phyloP scores from a whole-genome alignment of 2,329 filamentous ascomycete species.

The Claviceps fusiformis region DNA sequence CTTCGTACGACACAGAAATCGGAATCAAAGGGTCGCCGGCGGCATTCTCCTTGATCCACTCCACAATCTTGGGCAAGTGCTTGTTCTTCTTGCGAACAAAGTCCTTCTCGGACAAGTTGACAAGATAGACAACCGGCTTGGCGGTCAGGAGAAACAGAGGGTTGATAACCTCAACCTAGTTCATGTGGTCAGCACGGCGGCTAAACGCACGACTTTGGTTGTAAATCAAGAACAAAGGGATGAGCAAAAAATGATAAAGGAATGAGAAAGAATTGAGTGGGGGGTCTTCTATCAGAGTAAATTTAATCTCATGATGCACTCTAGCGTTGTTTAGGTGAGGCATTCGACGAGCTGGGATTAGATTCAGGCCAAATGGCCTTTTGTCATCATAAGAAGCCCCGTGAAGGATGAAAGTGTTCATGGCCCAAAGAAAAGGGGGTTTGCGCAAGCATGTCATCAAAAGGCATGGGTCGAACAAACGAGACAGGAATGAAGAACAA shows the following conservation, averaged over 20 bases:
- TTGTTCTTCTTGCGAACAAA: conserved; percentile 99
- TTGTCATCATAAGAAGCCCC: conserved; percentile 74
- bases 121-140: conserved; percentile 92
- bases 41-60: conserved; percentile 90
- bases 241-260: neutral
- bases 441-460: too few species aligned
- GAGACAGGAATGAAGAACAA: too few species aligned
- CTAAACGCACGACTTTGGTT: conserved; percentile 1
- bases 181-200: conserved; percentile 11
- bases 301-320: conserved; percentile 80
- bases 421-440: too few species aligned
- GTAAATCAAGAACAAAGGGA: conserved; percentile 4
- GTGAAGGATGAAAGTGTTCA: neutral
- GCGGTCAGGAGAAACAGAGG: conserved; percentile 87
- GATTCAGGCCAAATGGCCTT: conserved; percentile 82
- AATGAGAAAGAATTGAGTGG: neutral
- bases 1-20: conserved; percentile 84
- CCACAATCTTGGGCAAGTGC: conserved; percentile 81
- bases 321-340: conserved; percentile 59
- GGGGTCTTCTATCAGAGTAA: conserved; percentile 45
- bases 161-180: conserved; percentile 91
- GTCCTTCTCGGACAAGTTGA: conserved; percentile 95
- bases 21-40: conserved; percentile 82
- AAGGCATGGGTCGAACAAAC: too few species aligned
- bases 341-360: conserved; percentile 99